Percentiles rank a stretch among this genome's conserved stretches.
These are phyloP conservation scores for Triticum dicoccoides DNA, from an alignment of 176 grass and related monocot genomes.

Conservation along the genomic window DNA sequence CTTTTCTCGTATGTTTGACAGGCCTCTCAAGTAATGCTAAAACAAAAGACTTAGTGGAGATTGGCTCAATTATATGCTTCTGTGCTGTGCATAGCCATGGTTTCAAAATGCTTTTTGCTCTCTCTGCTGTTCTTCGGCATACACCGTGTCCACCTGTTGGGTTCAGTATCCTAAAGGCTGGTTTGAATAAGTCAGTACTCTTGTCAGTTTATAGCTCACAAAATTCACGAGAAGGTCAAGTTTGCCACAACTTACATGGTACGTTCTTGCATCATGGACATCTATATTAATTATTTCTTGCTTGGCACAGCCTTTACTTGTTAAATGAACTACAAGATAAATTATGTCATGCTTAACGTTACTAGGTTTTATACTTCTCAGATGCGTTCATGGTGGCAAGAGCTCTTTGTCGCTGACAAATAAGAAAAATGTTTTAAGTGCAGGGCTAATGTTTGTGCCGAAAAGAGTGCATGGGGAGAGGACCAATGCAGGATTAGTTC, in stretches of 20 bases:
- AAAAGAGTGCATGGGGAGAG: not conserved
- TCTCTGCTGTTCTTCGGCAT: constrained; percentile 83
- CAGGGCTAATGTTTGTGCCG: not conserved
- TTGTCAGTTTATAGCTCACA: constrained; percentile 84
- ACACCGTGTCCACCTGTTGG: constrained; percentile 90
- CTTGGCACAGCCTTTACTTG: not conserved
- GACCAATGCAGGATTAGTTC: not conserved
- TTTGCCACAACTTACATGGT: constrained; percentile 65
- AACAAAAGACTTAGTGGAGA: constrained; percentile 73
- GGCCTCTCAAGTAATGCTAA: constrained; percentile 66
- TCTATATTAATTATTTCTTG: not conserved
- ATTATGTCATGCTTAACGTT: not conserved
- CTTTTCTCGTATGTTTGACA: constrained; percentile 36
- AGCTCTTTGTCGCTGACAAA: not conserved
- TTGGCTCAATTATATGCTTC: constrained; percentile 83
- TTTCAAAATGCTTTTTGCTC: constrained; percentile 94
- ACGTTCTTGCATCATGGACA: not conserved
- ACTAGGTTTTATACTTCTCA: constrained; percentile 5
- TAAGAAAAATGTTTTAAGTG: not conserved
- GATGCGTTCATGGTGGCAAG: not conserved
- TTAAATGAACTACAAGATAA: constrained; percentile 15
- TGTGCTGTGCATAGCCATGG: constrained; percentile 97
- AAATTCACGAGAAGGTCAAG: constrained; percentile 47
- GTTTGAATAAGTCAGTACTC: constrained; percentile 93
- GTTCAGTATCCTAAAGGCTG: constrained; percentile 88